phyloP scores from a whole-genome alignment of 306 rosid genomes.

The Trifolium repens region DNA sequence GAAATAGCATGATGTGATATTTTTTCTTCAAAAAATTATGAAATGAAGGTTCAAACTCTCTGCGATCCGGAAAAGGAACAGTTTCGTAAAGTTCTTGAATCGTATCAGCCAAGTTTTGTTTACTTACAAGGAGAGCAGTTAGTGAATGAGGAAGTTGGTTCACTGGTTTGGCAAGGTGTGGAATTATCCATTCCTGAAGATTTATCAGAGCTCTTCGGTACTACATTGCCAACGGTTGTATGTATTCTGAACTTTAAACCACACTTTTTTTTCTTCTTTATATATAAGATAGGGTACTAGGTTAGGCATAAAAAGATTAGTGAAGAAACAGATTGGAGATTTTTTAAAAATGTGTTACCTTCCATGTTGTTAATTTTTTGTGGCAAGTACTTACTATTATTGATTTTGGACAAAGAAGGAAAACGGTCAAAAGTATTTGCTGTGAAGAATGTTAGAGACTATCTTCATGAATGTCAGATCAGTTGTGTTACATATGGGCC shows the following conservation, averaged over 20 bases:
- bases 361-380: conserved; percentile 16
- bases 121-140: conserved; percentile 91
- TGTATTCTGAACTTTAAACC: conserved; percentile 44
- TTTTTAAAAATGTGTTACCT: neutral
- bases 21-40: neutral
- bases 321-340: conserved; percentile 12
- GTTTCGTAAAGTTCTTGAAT: conserved; percentile 65
- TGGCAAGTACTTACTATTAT: neutral
- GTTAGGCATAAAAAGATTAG: conserved; percentile 8
- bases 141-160: conserved; percentile 71
- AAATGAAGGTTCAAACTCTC: conserved; percentile 80
- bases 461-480: conserved; percentile 7
- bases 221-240: conserved; percentile 83
- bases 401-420: neutral
- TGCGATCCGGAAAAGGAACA: conserved; percentile 77
- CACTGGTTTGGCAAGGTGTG: conserved; percentile 77
- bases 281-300: conserved; percentile 20
- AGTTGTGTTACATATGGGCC: conserved; percentile 7
- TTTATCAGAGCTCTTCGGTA: conserved; percentile 67
- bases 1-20: conserved; percentile 13
- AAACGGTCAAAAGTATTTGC: neutral
- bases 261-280: conserved; percentile 14
- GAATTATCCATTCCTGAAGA: conserved; percentile 66
- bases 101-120: conserved; percentile 76
- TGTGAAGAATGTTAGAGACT: conserved; percentile 34